Evolutionary conservation across 129 eudicot species (phyloP).

Genomic region (sunflower (Helianthus annuus)): DNA sequence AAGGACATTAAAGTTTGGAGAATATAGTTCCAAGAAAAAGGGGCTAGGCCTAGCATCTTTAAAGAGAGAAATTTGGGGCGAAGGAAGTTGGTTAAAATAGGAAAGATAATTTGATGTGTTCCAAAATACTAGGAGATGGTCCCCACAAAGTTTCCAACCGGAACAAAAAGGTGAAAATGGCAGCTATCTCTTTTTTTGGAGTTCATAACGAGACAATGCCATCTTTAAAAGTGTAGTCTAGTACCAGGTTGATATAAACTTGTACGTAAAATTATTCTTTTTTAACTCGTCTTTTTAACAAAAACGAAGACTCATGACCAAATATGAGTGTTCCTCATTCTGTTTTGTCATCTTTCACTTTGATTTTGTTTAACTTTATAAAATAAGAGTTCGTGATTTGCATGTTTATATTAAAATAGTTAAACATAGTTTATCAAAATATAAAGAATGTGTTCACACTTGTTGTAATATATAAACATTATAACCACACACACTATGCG

Average conservation of each 20-base stretch:
- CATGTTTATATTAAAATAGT: no score
- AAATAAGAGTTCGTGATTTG: no score
- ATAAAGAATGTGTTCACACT: no score
- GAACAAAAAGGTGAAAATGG: conserved; percentile 31
- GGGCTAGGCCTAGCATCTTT: background rate
- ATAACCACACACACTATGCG: no score
- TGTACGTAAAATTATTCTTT: background rate
- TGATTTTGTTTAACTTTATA: no score
- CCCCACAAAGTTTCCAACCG: conserved; percentile 31
- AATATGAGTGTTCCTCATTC: no score
- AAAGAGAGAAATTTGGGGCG: conserved; percentile 8
- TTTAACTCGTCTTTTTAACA: no score
- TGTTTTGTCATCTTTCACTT: no score
- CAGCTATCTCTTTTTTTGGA: conserved; percentile 14
- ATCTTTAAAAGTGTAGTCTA: background rate
- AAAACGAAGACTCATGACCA: no score
- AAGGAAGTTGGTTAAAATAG: background rate
- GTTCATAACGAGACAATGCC: conserved; percentile 30
- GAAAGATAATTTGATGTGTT: conserved; percentile 25
- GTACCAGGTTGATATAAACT: background rate
- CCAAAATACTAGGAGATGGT: conserved; percentile 31
- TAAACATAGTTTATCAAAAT: no score
- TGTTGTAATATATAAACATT: no score
- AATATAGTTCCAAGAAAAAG: background rate
- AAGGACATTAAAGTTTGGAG: conserved; percentile 7